Conservation (phyloP, 164 flowering plant species). For the Cinnamomum chago region DNA sequence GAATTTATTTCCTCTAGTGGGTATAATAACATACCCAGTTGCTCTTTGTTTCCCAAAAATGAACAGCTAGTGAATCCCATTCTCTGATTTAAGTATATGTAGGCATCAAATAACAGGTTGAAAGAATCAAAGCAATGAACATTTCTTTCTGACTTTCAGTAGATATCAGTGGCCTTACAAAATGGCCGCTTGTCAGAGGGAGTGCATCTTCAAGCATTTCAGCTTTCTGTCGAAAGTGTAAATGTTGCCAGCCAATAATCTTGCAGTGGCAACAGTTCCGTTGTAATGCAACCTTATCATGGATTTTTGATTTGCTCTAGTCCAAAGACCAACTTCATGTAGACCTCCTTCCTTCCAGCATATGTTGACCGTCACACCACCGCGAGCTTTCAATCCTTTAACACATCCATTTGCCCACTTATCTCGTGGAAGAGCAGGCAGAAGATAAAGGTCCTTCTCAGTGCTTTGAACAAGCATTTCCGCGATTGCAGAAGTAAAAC, state of each 20-base stretch:
- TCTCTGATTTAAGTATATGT: not conserved
- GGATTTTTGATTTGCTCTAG: conserved; percentile 27
- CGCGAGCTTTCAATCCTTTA: conserved; percentile 83
- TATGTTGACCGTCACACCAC: conserved; percentile 68
- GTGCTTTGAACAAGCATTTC: conserved; percentile 97
- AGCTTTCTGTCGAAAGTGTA: conserved; percentile 51
- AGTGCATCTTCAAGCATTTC: conserved; percentile 36
- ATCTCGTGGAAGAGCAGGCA: conserved; percentile 84
- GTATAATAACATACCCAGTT: not conserved
- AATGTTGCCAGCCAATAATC: conserved; percentile 31
- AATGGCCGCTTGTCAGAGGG: conserved; percentile 17
- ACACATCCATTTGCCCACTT: conserved; percentile 84
- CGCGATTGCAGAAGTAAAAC: conserved; percentile 75
- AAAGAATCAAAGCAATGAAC: not conserved
- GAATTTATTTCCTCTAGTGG: not conserved
- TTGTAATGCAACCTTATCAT: conserved; percentile 44
- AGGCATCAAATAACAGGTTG: not conserved
- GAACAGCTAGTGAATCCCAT: not conserved
- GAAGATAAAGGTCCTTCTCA: conserved; percentile 63
- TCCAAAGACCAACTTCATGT: conserved; percentile 66
- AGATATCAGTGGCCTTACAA: not conserved
- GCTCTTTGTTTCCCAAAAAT: not conserved
- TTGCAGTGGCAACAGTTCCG: conserved; percentile 35
- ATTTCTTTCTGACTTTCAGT: not conserved
- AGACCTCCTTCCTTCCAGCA: conserved; percentile 85